Evolutionary conservation across 495 filamentous ascomycete genomes (phyloP).

Genomic region (Penicillium verhagenii): DNA sequence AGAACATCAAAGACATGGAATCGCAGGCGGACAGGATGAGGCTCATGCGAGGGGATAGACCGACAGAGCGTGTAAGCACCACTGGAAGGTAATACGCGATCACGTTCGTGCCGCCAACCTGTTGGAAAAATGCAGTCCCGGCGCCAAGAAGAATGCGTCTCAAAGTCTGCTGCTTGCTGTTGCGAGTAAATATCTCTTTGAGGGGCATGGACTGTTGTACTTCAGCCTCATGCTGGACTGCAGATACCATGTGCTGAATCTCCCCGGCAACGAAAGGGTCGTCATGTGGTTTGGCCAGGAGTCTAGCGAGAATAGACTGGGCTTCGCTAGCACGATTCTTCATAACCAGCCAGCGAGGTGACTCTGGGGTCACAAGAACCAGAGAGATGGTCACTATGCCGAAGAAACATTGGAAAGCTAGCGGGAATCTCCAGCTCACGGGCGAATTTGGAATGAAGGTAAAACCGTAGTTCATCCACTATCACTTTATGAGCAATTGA

Average conservation of each 20-base stretch:
- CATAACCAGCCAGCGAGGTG: conserved; percentile 36
- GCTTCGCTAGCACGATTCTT: conserved; percentile 4
- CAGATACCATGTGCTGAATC: background rate
- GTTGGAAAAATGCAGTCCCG: conserved; percentile 6
- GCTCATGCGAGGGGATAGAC: conserved; percentile 1
- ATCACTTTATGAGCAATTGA: too few relatives aligned
- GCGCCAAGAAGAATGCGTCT: conserved; percentile 9
- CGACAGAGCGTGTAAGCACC: conserved; percentile 5
- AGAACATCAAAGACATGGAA: conserved; percentile 18
- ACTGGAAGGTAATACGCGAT: conserved; percentile 12
- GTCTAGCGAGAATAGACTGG: background rate
- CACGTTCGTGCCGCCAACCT: conserved; percentile 8
- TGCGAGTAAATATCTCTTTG: background rate
- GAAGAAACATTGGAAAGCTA: conserved; percentile 51
- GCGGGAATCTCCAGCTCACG: conserved; percentile 47
- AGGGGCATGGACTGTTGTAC: conserved; percentile 7
- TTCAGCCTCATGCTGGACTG: conserved; percentile 13
- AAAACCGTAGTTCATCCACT: conserved; percentile 22
- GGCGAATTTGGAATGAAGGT: conserved; percentile 21
- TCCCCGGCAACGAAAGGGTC: background rate
- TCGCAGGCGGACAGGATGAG: conserved; percentile 9
- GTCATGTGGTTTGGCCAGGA: background rate
- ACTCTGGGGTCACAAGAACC: conserved; percentile 48
- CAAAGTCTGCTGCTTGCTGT: conserved; percentile 3
- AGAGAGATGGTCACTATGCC: conserved; percentile 42